Conservation (phyloP, 2,329 filamentous ascomycete genomes). For the Calonectria montana region DNA sequence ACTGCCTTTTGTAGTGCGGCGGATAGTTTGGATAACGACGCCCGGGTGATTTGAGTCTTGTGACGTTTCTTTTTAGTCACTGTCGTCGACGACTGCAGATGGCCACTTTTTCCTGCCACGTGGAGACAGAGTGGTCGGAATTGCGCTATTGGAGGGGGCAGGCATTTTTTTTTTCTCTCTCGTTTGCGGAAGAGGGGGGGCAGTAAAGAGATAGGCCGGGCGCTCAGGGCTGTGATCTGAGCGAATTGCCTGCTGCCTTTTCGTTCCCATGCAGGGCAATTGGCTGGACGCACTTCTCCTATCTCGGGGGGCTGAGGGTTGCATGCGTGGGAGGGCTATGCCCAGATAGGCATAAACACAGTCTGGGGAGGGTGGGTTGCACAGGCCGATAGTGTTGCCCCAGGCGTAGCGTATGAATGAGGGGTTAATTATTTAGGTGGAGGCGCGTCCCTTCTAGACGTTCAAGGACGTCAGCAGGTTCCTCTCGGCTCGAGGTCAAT, state of each 20-base stretch:
- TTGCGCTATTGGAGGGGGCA: background rate
- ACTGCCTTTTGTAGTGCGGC: background rate
- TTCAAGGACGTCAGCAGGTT: constrained; percentile 19
- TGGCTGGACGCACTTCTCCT: background rate
- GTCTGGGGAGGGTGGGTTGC: constrained; percentile 3
- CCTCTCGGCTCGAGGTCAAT: constrained; percentile 23
- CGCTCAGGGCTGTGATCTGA: background rate
- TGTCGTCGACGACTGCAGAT: constrained; percentile 3
- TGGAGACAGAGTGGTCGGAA: background rate
- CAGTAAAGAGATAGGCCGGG: background rate
- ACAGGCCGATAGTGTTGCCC: constrained; percentile 11
- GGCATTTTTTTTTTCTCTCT: background rate
- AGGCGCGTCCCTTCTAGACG: constrained; percentile 32
- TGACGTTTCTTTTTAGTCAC: constrained; percentile 6
- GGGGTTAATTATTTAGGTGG: constrained; percentile 23
- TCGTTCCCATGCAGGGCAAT: background rate
- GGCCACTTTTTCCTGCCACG: constrained; percentile 2
- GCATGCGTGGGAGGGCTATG: background rate
- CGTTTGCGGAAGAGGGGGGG: background rate
- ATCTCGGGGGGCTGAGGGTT: constrained; percentile 1
- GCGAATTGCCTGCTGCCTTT: background rate
- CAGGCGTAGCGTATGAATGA: background rate
- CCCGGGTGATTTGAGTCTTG: constrained; percentile 1
- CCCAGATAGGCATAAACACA: constrained; percentile 5
- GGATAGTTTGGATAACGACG: constrained; percentile 7